Conservation (phyloP, 345 rosid genomes). For the Linum lewisii region DNA sequence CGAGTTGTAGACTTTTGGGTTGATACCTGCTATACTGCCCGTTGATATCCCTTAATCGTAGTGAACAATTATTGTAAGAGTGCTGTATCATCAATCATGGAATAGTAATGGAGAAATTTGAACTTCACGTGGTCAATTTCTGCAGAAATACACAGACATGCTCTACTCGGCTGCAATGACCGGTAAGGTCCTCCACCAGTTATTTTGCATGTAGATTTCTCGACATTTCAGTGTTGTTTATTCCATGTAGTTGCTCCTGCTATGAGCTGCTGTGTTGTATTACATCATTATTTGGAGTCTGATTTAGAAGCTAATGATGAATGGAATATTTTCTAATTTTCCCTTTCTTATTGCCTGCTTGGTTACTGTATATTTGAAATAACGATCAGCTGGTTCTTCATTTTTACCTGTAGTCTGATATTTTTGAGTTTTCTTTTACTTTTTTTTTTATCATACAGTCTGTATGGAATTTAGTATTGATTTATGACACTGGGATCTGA, state of each 20-base stretch:
- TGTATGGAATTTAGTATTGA: neutral
- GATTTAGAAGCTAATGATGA: neutral
- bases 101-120: neutral
- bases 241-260: neutral
- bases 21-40: neutral
- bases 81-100: neutral
- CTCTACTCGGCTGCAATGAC: slow-evolving; percentile 60
- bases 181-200: slow-evolving; percentile 23
- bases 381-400: no score
- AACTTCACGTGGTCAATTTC: slow-evolving; percentile 8
- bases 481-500: neutral
- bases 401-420: no score
- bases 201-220: neutral
- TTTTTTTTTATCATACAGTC: no score
- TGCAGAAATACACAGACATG: slow-evolving; percentile 51
- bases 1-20: neutral
- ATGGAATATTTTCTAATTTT: no score
- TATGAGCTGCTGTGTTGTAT: neutral
- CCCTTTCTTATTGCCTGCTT: no score
- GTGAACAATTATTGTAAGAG: neutral
- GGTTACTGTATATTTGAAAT: no score
- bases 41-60: neutral
- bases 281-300: neutral
- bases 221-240: neutral
- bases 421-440: no score